Evolutionary conservation across 768 basidiomycete species (phyloP).

Genomic region (Amanita jacksonii): DNA sequence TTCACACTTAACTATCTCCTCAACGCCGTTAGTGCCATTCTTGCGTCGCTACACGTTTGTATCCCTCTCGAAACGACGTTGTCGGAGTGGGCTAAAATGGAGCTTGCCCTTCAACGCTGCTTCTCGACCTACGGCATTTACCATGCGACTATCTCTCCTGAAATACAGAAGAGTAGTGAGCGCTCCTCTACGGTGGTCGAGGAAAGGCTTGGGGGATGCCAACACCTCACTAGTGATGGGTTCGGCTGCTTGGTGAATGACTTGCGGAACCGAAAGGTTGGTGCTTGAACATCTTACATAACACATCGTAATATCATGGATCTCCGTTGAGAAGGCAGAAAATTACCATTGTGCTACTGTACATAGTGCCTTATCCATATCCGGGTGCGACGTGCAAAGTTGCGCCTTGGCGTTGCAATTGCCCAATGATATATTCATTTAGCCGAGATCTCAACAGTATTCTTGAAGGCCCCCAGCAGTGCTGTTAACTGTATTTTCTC

Average conservation of each 20-base stretch:
- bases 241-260: constrained; percentile 34
- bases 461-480: constrained; percentile 87
- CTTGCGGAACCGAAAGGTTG: constrained; percentile 24
- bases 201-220: constrained; percentile 23
- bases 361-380: no score
- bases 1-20: constrained; percentile 1
- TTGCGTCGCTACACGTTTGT: constrained; percentile 46
- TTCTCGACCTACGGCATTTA: constrained; percentile 42
- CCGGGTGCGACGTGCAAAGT: no score
- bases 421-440: constrained; percentile 21
- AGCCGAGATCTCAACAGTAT: constrained; percentile 70
- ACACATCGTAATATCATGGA: no score
- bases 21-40: constrained; percentile 27
- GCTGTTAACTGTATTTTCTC: constrained; percentile 95
- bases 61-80: constrained; percentile 37
- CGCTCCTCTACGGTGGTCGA: constrained; percentile 22
- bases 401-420: no score
- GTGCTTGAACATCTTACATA: constrained; percentile 8
- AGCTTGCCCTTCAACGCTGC: constrained; percentile 38
- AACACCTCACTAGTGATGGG: constrained; percentile 28
- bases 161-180: constrained; percentile 28
- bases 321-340: no score
- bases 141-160: constrained; percentile 48
- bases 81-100: constrained; percentile 41
- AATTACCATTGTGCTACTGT: neutral